Evolutionary conservation across 1,284 basidiomycete genomes (phyloP), one percentile per base, ranked within the genome.

Genomic region (Ustilago lituana): DNA sequence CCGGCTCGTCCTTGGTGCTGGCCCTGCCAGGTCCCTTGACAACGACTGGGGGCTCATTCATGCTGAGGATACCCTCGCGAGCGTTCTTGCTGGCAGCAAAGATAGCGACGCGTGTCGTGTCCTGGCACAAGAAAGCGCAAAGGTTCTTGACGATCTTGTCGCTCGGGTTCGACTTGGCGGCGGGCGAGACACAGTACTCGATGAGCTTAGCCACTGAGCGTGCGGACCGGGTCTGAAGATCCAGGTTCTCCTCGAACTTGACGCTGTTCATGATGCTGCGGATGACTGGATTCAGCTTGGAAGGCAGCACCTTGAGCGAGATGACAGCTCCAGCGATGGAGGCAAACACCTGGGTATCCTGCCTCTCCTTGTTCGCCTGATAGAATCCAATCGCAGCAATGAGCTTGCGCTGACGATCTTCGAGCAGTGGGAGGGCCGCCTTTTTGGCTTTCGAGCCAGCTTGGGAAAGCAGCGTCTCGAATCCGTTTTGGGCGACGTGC

Each of bases 121-220:
- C 96, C 53, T 82, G 80, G 83, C 95, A 98, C 5, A 98, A 85
- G 84, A 98, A 98, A 0, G 93, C 94, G 84, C 93, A 95, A 5
- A 98, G 87, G 80, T 99, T 99, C 85, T 94, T 94, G 75, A 98
- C 89, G 53, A 99, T 94, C 85, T 99, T 99, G 77, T 94, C 92
- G 87, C 91, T 74, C 85, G 87, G 87, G 58, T 87, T 86, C 51
- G 84, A 78, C 40, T 67, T 68, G 74, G 76, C 89, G 83, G 76
- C 88, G 83, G 84, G 89, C 3, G 89, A 57, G 17, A 58, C 87
- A 82, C 94, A 97, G 78, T 92, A 91, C 44, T 90, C 88, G 61
- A 98, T 88, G 82, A 99, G 92, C 4, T 89, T 87, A 11, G 93
- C 92, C 7, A 98, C 90, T 0, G 93, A 89, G 0, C 86, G 86